Evolutionary conservation across 371 early-diverging fungal genomes (phyloP).

Genomic region (Batrachochytrium dendrobatidis): DNA sequence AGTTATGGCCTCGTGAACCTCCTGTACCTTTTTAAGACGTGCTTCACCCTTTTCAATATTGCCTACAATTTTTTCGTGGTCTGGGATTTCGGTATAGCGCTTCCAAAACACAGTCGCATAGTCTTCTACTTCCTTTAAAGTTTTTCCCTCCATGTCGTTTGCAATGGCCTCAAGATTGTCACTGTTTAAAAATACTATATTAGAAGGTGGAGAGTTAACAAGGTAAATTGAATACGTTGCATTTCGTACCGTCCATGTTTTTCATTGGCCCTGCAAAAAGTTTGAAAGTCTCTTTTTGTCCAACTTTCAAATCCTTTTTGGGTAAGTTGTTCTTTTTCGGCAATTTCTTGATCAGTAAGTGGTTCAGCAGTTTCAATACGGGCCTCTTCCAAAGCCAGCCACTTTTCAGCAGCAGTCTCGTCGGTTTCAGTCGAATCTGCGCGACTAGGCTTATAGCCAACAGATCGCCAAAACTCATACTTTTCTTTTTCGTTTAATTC

Average conservation of each 20-base stretch:
- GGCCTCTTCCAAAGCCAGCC: slow-evolving; percentile 69
- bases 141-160: slow-evolving; percentile 82
- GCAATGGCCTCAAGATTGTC: slow-evolving; percentile 67
- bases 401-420: slow-evolving; percentile 49
- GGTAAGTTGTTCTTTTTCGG: slow-evolving; percentile 69
- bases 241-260: slow-evolving; percentile 66
- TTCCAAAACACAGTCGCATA: slow-evolving; percentile 86
- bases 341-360: slow-evolving; percentile 80
- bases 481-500: slow-evolving; percentile 79
- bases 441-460: slow-evolving; percentile 16
- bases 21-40: slow-evolving; percentile 65
- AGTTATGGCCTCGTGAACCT: slow-evolving; percentile 71
- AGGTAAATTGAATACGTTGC: background rate
- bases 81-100: slow-evolving; percentile 65
- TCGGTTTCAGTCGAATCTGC: slow-evolving; percentile 12
- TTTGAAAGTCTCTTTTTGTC: slow-evolving; percentile 87
- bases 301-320: slow-evolving; percentile 39
- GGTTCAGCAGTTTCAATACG: slow-evolving; percentile 78
- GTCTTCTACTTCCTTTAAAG: slow-evolving; percentile 69
- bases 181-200: slow-evolving; percentile 23
- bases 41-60: slow-evolving; percentile 86
- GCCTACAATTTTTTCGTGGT: slow-evolving; percentile 76
- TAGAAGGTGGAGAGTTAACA: background rate
- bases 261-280: slow-evolving; percentile 85
- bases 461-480: slow-evolving; percentile 21